phyloP scores from a whole-genome alignment of 208 protist genomes.

The Borovskyia barvae region DNA sequence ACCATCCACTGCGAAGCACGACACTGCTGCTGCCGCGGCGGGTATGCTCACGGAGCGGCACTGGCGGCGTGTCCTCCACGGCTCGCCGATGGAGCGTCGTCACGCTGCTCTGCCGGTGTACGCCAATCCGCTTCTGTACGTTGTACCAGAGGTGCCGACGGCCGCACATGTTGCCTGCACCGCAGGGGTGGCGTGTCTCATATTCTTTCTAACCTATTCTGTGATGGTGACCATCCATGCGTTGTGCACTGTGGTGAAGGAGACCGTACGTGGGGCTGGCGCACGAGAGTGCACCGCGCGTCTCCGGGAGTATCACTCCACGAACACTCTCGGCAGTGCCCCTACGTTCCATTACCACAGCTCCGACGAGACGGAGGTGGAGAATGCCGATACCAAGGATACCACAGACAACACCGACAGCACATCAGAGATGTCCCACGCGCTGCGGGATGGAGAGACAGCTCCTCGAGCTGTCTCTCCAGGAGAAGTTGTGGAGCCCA shows the following conservation, averaged over 20 bases:
- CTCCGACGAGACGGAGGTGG: no score
- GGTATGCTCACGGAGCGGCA: background rate
- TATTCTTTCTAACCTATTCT: slow-evolving; percentile 31
- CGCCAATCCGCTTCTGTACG: slow-evolving; percentile 58
- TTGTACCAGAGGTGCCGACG: slow-evolving; percentile 37
- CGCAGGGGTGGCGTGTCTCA: slow-evolving; percentile 9
- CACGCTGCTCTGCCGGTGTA: slow-evolving; percentile 30
- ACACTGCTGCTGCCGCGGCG: background rate
- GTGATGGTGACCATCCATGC: slow-evolving; percentile 35
- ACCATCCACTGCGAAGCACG: no score
- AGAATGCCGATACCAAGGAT: no score
- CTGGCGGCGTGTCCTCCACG: slow-evolving; percentile 15
- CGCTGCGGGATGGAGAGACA: no score
- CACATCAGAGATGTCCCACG: no score
- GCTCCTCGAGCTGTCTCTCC: no score
- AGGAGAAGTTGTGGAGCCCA: no score
- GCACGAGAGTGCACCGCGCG: slow-evolving; percentile 15
- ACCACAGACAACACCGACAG: no score
- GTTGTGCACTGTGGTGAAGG: slow-evolving; percentile 19
- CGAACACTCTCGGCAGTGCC: slow-evolving; percentile 17
- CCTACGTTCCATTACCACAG: no score
- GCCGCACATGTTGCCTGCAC: slow-evolving; percentile 35
- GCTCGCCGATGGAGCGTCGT: slow-evolving; percentile 25
- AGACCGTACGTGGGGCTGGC: slow-evolving; percentile 32
- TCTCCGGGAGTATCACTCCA: slow-evolving; percentile 34